phyloP scores from a whole-genome alignment of 2,329 filamentous ascomycete species.

The Venturia carpophila region DNA sequence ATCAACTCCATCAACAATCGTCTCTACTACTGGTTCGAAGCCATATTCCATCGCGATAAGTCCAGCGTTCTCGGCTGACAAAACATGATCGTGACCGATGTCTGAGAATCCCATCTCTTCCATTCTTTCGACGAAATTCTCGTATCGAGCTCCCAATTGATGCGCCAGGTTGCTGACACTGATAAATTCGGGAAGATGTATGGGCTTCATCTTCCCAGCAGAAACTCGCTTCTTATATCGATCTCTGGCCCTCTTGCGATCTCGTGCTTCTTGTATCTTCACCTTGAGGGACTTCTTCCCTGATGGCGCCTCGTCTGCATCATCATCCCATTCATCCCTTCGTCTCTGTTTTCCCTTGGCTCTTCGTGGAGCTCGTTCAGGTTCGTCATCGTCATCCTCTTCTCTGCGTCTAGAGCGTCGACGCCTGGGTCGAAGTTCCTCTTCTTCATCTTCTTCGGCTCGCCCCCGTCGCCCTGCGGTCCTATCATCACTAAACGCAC shows the following conservation, averaged over 20 bases:
- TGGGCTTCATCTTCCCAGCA: conserved; percentile 27
- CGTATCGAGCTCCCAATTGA: conserved; percentile 61
- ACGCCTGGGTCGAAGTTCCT: background rate
- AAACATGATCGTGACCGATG: conserved; percentile 70
- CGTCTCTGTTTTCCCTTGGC: conserved; percentile 8
- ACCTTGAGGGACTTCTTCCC: background rate
- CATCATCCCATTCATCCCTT: background rate
- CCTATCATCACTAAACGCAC: background rate
- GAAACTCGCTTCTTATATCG: background rate
- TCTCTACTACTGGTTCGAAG: conserved; percentile 72
- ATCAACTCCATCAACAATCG: conserved; percentile 56
- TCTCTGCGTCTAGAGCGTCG: conserved; percentile 6
- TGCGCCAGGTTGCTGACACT: conserved; percentile 75
- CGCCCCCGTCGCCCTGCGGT: background rate
- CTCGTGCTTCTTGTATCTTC: background rate
- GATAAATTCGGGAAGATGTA: conserved; percentile 85
- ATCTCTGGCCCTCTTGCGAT: background rate
- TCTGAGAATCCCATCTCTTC: conserved; percentile 85
- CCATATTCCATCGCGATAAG: conserved; percentile 89
- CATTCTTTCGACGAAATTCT: conserved; percentile 67
- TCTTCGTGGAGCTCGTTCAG: conserved; percentile 1
- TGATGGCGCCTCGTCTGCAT: conserved; percentile 8
- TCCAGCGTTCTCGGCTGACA: conserved; percentile 84
- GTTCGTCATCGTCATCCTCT: conserved; percentile 8
- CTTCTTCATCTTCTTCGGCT: background rate